Evolutionary conservation across 306 rosid genomes (phyloP).

Genomic region (Canavalia ensiformis): DNA sequence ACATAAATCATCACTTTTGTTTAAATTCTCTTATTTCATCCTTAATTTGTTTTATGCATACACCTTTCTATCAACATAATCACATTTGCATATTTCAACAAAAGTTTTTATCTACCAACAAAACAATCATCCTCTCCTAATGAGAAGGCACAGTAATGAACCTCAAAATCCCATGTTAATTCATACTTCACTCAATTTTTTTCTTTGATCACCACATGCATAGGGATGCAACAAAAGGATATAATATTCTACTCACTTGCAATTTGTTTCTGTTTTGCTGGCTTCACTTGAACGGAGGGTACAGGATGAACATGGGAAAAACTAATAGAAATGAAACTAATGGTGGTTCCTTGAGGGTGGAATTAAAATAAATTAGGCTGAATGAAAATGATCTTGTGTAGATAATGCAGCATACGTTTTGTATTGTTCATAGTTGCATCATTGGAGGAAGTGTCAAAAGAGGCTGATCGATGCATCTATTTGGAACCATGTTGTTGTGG

Average conservation of each 20-base stretch:
- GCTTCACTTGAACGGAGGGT: slow-evolving; percentile 84
- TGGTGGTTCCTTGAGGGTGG: slow-evolving; percentile 74
- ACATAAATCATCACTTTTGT: too few relatives aligned
- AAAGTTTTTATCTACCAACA: background rate
- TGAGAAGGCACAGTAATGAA: slow-evolving; percentile 47
- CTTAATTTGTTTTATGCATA: too few relatives aligned
- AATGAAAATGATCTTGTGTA: slow-evolving; percentile 70
- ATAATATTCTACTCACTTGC: slow-evolving; percentile 78
- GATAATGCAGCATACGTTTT: slow-evolving; percentile 64
- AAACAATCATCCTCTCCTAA: slow-evolving; percentile 10
- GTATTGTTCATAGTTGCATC: slow-evolving; percentile 61
- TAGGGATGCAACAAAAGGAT: slow-evolving; percentile 45
- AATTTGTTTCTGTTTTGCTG: slow-evolving; percentile 94
- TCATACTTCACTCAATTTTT: background rate
- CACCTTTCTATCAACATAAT: too few relatives aligned
- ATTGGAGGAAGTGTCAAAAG: slow-evolving; percentile 65
- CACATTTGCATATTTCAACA: too few relatives aligned
- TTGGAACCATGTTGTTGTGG: slow-evolving; percentile 73
- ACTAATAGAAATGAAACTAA: slow-evolving; percentile 63
- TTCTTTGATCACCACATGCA: background rate
- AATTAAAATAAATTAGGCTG: slow-evolving; percentile 65
- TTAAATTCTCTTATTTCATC: too few relatives aligned
- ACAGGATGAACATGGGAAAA: slow-evolving; percentile 73
- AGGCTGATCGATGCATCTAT: slow-evolving; percentile 68
- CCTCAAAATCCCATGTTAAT: slow-evolving; percentile 48